Base-by-base conservation (phyloP, 2,329 filamentous ascomycete species). In the Fusarium sp. region DNA sequence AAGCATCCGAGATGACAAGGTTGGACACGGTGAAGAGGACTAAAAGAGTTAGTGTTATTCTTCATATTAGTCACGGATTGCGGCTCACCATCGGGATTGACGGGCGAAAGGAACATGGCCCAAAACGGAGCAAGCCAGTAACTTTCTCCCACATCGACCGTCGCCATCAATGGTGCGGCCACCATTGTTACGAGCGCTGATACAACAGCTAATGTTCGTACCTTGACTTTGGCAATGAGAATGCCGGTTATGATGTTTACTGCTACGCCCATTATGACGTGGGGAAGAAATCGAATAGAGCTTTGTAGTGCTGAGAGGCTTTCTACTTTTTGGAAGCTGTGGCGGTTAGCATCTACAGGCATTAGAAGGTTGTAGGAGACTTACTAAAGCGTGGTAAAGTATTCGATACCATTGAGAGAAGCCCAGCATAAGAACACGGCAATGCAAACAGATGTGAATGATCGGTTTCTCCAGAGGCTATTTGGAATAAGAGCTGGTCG, bases 401-500 rank as follows among this genome's bases (percentile, higher is more conserved):
- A 79, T 62, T 86, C 82, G 37, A 84, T 81, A 0, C 79, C 78
- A 23, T 85, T 85, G 16, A 83, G 67, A 0, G 80, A 81, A 0
- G 81, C 83, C 75, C 79, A 84, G 3, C 81, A 79, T 4, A 86
- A 72, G 11, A 85, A 79, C 0, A 86, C 80, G 2, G 81, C 81
- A 2, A 86, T 70, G 62, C 88, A 90, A 9, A 88, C 82, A 2
- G 80, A 81, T 0, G 85, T 84, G 65, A 90, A 90, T 3, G 84
- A 77, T 0, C 77, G 74, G 31, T 88, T 88, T 5, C 77, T 81
- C 88, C 88, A 90, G 0, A 90, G 76, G 0, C 81, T 82, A 65
- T 90, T 90, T 0, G 88, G 88, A 6, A 90, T 88, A 4, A 90
- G 73, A 0, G 87, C 87, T 15, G 87, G 84, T 8, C 80, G 79